phyloP scores from a whole-genome alignment of 2,329 filamentous ascomycete species.

The Venturia asperata region DNA sequence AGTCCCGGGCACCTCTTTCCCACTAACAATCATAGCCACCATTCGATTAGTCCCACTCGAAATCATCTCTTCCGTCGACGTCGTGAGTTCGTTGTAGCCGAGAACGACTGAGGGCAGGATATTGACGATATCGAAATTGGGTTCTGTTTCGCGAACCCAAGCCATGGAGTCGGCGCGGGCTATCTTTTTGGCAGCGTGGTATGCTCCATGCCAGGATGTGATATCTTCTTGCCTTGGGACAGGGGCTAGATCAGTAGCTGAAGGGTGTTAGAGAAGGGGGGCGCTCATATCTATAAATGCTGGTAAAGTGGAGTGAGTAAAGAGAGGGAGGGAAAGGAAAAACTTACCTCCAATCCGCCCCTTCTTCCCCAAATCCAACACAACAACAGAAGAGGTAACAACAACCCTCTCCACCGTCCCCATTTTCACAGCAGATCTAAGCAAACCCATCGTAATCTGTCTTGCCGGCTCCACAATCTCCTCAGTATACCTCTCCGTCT shows the following conservation, averaged over 20 bases:
- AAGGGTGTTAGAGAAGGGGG: not conserved
- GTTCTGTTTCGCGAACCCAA: conserved; percentile 24
- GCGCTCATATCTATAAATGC: too few relatives aligned
- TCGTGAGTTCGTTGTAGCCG: conserved; percentile 28
- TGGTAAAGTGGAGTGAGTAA: too few relatives aligned
- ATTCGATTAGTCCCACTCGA: not conserved
- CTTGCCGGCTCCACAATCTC: conserved; percentile 26
- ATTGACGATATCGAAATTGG: conserved; percentile 28
- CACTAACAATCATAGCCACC: not conserved
- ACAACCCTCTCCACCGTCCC: conserved; percentile 35
- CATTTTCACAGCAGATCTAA: conserved; percentile 32
- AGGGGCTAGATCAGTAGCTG: not conserved
- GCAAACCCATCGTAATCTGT: conserved; percentile 33
- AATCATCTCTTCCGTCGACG: conserved; percentile 20
- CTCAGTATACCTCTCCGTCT: conserved; percentile 17
- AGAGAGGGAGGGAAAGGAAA: too few relatives aligned
- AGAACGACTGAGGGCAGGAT: conserved; percentile 27
- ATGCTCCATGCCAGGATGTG: conserved; percentile 22
- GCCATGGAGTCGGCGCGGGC: conserved; percentile 24
- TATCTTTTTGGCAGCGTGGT: conserved; percentile 25
- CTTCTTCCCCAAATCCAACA: conserved; percentile 21
- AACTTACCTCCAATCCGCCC: not conserved
- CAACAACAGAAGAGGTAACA: conserved; percentile 29
- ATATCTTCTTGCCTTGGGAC: conserved; percentile 16
- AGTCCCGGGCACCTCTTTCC: not conserved